phyloP scores from a whole-genome alignment of 441 rosid species.

The Brassica hybrid region DNA sequence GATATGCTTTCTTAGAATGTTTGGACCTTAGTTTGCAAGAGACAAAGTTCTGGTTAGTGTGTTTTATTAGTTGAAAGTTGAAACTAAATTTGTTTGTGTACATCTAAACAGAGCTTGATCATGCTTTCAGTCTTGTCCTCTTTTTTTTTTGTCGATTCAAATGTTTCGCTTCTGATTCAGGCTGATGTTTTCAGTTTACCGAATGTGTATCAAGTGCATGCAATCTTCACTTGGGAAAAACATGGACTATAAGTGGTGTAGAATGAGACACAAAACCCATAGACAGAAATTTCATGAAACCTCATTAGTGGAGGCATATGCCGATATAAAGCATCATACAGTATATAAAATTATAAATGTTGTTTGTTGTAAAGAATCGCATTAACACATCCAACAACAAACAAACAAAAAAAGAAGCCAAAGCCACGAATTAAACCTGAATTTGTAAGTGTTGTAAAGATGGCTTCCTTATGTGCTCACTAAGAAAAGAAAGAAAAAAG shows the following conservation, averaged over 20 bases:
- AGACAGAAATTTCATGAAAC: background rate
- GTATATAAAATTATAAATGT: background rate
- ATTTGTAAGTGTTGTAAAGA: too few relatives aligned
- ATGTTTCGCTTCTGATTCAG: background rate
- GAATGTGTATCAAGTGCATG: background rate
- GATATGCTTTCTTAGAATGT: background rate
- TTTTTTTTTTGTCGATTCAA: background rate
- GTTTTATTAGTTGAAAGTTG: background rate
- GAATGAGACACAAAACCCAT: background rate
- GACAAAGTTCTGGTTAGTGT: background rate
- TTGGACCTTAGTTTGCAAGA: background rate
- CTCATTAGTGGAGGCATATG: background rate
- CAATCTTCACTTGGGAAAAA: background rate
- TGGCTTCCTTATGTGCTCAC: slow-evolving; percentile 37
- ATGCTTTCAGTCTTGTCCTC: background rate
- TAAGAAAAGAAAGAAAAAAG: background rate
- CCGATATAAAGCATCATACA: background rate
- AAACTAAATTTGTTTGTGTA: background rate
- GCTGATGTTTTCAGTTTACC: background rate
- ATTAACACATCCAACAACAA: background rate
- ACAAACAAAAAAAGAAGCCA: too few relatives aligned
- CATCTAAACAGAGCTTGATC: background rate
- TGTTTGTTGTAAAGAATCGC: background rate
- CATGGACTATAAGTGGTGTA: background rate
- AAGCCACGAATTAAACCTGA: too few relatives aligned